Evolutionary conservation across 192 early-diverging fungal species (phyloP).

Genomic region (Rhizophagus clarus): DNA sequence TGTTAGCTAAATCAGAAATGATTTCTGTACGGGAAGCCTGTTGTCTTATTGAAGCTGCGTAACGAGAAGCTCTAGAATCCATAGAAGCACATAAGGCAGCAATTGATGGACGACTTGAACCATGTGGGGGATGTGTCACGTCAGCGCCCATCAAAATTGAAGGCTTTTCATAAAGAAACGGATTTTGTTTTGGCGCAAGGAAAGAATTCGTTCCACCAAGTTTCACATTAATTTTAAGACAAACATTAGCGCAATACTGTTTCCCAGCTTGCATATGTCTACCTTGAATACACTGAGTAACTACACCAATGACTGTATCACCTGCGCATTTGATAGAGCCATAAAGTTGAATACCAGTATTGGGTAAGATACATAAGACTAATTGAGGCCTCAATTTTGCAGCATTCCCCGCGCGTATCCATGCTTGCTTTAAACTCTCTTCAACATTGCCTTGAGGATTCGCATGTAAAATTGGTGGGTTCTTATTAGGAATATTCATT

Average conservation of each 20-base stretch:
- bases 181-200: slow-evolving; percentile 58
- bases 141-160: slow-evolving; percentile 91
- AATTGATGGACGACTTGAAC: slow-evolving; percentile 67
- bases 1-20: slow-evolving; percentile 67
- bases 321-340: slow-evolving; percentile 78
- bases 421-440: slow-evolving; percentile 69
- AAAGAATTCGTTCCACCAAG: slow-evolving; percentile 66
- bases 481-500: slow-evolving; percentile 54
- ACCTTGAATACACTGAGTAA: slow-evolving; percentile 89
- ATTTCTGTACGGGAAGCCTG: slow-evolving; percentile 72
- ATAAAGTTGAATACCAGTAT: slow-evolving; percentile 79
- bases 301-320: slow-evolving; percentile 86
- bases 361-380: slow-evolving; percentile 79
- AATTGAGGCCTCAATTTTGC: slow-evolving; percentile 74
- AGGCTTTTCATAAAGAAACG: slow-evolving; percentile 70
- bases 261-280: slow-evolving; percentile 78
- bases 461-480: slow-evolving; percentile 51
- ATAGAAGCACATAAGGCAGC: slow-evolving; percentile 74
- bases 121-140: slow-evolving; percentile 83
- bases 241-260: slow-evolving; percentile 96
- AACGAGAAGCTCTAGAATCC: slow-evolving; percentile 63
- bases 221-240: slow-evolving; percentile 93
- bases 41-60: slow-evolving; percentile 62
- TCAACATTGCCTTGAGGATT: slow-evolving; percentile 71
- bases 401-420: slow-evolving; percentile 68